Evolutionary conservation across 805 yeast genomes (phyloP), one percentile per base, ranked within the genome.

Genomic region (Saccharomycopsis lassenensis): DNA sequence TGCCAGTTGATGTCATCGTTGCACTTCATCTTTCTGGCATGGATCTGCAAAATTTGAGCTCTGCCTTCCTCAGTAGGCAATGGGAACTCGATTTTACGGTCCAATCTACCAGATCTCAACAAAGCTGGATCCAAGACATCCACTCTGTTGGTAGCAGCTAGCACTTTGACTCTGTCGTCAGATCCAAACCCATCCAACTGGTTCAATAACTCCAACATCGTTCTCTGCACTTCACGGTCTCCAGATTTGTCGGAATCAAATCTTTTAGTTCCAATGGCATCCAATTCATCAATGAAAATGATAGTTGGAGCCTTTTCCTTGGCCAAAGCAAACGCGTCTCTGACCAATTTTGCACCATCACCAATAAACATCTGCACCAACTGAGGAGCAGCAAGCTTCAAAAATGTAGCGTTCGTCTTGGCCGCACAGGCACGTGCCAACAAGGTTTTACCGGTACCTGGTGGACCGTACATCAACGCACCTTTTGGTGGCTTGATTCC

Each of bases 381-480:
- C 60, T 91, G 98, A 6, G 98, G 95, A 24, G 97, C 99, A 1
- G 96, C 97, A 39, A 91, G 71, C 55, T 94, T 84, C 55, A 91
- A 68, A 57, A 91, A 91, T 0, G 98, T 91, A 11, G 98, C 98
- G 59, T 87, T 86, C 1, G 97, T 84, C 59, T 91, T 97, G 37
- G 96, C 95, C 17, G 99, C 99, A 63, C 96, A 94, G 1, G 98
- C 98, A 57, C 95, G 77, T 7, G 99, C 99, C 48, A 91, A 68
- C 43, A 91, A 65, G 2, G 98, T 91, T 61, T 91, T 91, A 58
- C 99, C 99, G 1, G 98, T 91, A 58, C 99, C 99, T 36, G 99
- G 99, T 6, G 99, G 97, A 24, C 99, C 99, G 56, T 91, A 91
- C 87, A 91, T 85, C 36, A 91, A 67, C 3, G 95, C 97, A 57